Conservation (phyloP, 805 yeast species). For the Candida silvatica region DNA sequence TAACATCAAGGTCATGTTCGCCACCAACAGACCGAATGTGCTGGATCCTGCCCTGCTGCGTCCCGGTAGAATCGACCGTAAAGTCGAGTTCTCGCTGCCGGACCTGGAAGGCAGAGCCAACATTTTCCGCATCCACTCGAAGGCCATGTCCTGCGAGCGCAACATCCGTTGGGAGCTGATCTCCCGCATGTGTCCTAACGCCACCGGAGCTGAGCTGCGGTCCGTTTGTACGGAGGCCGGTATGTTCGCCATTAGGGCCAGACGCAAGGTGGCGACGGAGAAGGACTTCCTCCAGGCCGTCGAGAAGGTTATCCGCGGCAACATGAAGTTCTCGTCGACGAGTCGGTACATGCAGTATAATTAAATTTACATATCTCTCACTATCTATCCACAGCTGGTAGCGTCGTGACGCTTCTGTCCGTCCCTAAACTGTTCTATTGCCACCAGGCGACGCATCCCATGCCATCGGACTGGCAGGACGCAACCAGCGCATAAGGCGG, state of each 20-base stretch:
- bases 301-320: slow-evolving; percentile 97
- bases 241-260: slow-evolving; percentile 97
- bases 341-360: slow-evolving; percentile 98
- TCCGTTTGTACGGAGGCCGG: slow-evolving; percentile 99
- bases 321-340: slow-evolving; percentile 94
- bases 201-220: slow-evolving; percentile 97
- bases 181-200: slow-evolving; percentile 94
- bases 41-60: slow-evolving; percentile 95
- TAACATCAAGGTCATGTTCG: slow-evolving; percentile 98
- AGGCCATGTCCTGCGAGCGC: slow-evolving; percentile 96
- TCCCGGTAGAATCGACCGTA: slow-evolving; percentile 98
- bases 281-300: slow-evolving; percentile 97
- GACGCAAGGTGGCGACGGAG: slow-evolving; percentile 97
- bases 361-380: slow-evolving; percentile 23
- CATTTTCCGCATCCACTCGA: slow-evolving; percentile 93
- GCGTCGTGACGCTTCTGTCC: neutral
- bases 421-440: neutral
- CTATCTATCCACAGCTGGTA: neutral
- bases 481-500: slow-evolving; percentile 85
- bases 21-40: slow-evolving; percentile 97
- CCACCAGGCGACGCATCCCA: slow-evolving; percentile 98
- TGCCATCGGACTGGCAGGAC: slow-evolving; percentile 91
- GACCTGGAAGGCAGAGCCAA: slow-evolving; percentile 98
- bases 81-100: slow-evolving; percentile 94
- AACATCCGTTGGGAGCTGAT: slow-evolving; percentile 98